Evolutionary conservation across 2,329 filamentous ascomycete genomes (phyloP).

Genomic region (Sclerotinia borealis): DNA sequence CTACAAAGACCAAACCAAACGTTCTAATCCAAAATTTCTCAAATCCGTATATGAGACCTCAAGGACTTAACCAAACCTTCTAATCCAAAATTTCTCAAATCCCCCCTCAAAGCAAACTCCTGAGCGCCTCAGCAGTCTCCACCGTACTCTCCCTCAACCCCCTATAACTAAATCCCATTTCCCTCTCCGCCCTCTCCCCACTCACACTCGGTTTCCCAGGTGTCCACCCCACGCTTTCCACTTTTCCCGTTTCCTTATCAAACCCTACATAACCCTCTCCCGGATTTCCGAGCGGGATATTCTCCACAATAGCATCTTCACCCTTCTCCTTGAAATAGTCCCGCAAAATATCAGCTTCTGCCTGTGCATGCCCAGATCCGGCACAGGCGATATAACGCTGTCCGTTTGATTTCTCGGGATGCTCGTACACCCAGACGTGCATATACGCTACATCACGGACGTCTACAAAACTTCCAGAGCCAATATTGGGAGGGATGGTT

Average conservation of each 20-base stretch:
- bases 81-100: background rate
- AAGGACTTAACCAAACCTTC: too few species aligned
- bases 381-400: slow-evolving; percentile 37
- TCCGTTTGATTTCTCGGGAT: slow-evolving; percentile 34
- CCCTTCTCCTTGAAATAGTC: slow-evolving; percentile 33
- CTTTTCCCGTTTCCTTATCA: slow-evolving; percentile 21
- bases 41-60: too few species aligned
- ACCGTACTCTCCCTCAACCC: slow-evolving; percentile 27
- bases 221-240: slow-evolving; percentile 15
- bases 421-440: slow-evolving; percentile 35
- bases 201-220: slow-evolving; percentile 22
- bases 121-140: slow-evolving; percentile 35
- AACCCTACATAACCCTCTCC: slow-evolving; percentile 36
- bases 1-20: too few species aligned
- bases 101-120: slow-evolving; percentile 16
- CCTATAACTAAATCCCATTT: slow-evolving; percentile 28
- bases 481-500: slow-evolving; percentile 24
- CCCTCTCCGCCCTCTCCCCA: slow-evolving; percentile 28
- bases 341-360: slow-evolving; percentile 38
- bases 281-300: slow-evolving; percentile 35
- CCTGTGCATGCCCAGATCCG: slow-evolving; percentile 34
- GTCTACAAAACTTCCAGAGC: slow-evolving; percentile 35
- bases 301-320: slow-evolving; percentile 17
- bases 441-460: slow-evolving; percentile 41
- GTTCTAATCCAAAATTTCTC: background rate